Evolutionary conservation across 2,329 filamentous ascomycete genomes (phyloP), one percentile per base, ranked within the genome.

Genomic region (Ceratocystis destructans): DNA sequence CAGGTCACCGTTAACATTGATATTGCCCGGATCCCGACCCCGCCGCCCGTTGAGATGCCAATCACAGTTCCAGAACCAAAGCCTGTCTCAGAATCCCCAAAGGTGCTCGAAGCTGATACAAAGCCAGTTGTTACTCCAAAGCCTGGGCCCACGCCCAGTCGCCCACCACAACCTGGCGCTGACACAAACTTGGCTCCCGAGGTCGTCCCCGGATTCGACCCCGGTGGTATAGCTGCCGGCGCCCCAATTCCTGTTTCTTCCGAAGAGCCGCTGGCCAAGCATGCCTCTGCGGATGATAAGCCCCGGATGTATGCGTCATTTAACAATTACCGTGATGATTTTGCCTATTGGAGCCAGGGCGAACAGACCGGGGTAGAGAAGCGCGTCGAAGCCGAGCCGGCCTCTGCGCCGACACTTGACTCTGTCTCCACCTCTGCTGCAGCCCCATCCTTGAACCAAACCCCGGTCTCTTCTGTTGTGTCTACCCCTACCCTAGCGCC

Each of bases 321-420:
- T 28, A 67, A 67, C 25, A 64, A 67, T 25, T 67, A 64, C 20
- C 62, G 53, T 1, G 62, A 67, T 28, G 66, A 67, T 44, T 67
- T 67, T 62, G 37, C 66, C 8, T 59, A 55, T 50, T 67, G 50
- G 12, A 41, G 31, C 2, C 31, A 22, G 4, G 45, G 37, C n/a
- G 53, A 61, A 6, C 65, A 66, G 53, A 66, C 48, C n/a, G 65
- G 65, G 31, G 46, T 57, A 12, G 48, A 31, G 10, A 33, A 57
- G 53, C 15, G 28, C 22, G 20, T n/a, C 61, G 8, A 59, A 10
- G 6, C 12, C 2, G 22, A 17, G 25, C 22, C 55, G 15, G 15
- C 28, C 25, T 6, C 25, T 31, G 22, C 12, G 45, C n/a, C 45
- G 2, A 31, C 50, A 28, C 50, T 33, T 15, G 25, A 33, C 63